Evolutionary conservation across 2,329 filamentous ascomycete genomes (phyloP), one percentile per base, ranked within the genome.

Genomic region (Diaporthe sp.): DNA sequence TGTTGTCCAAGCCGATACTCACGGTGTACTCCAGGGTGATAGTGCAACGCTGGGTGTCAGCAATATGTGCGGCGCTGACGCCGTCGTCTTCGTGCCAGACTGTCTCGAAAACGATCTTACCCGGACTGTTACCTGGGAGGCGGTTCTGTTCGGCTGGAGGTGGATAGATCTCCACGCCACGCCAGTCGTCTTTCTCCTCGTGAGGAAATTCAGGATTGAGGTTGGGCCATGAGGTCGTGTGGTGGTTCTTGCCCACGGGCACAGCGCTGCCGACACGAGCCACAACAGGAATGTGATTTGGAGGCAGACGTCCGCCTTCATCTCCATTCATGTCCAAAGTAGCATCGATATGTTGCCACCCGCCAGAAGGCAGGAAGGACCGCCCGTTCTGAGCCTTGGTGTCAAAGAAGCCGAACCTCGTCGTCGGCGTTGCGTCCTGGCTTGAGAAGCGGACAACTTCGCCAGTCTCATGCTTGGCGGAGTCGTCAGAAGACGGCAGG

Each of bases 401-500:
- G 34, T 69, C n/a, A 9, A 42, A 28, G 2, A 69, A 69, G 31
- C 65, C 65, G 10, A 69, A 69, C 13, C n/a, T 55, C 1, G 65
- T 69, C 9, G 65, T 69, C 15, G 65, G 65, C 2, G 49, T 22
- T 28, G 49, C 8, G 49, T 69, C 65, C 13, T 69, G 34, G 34
- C 17, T 55, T 10, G 65, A 69, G 65, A 42, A 69, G 4, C 49
- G 34, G n/a, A 13, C 2, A 3, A 28, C 65, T 0, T 42, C 49
- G 22, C 49, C 34, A 25, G 15, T 34, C 13, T 17, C 22, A 1
- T 25, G 0, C 5, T 19, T 37, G 34, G 46, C 46, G 9, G 46
- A 28, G 49, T 42, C 65, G 2, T 42, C n/a, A 19, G 65, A 69
- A 25, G 46, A 51, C 1, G 65, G 93, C 0, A 94, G 87, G 78